Evolutionary conservation across 2,329 filamentous ascomycete species (phyloP).

Genomic region (Elsinoe batatas): DNA sequence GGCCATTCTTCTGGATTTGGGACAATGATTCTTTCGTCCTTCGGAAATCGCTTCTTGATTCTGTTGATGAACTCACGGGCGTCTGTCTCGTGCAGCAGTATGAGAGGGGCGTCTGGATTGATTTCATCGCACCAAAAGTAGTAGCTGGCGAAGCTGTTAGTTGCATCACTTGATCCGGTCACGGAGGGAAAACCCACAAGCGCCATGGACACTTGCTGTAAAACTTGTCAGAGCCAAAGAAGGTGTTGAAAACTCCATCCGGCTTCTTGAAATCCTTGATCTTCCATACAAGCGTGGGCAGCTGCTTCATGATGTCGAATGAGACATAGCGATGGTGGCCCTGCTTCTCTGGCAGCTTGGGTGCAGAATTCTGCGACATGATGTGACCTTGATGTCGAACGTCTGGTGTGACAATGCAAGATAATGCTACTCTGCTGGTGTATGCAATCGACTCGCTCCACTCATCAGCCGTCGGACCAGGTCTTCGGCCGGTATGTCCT

Average conservation of each 20-base stretch:
- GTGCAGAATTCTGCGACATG: background rate
- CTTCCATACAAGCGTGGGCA: constrained; percentile 4
- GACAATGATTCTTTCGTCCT: constrained; percentile 21
- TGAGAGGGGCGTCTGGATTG: constrained; percentile 40
- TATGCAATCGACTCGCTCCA: background rate
- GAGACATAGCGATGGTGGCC: constrained; percentile 7
- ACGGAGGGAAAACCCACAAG: constrained; percentile 48
- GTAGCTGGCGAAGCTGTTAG: constrained; percentile 17
- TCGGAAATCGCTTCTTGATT: constrained; percentile 50
- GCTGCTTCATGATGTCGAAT: constrained; percentile 4
- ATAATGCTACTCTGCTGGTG: too few relatives aligned
- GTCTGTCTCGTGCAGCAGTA: constrained; percentile 60
- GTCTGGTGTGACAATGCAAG: too few relatives aligned
- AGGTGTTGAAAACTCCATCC: constrained; percentile 19
- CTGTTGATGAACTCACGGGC: constrained; percentile 53
- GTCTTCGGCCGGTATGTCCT: background rate
- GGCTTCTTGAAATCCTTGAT: constrained; percentile 5
- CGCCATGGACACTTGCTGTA: constrained; percentile 56
- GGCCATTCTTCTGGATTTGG: constrained; percentile 24
- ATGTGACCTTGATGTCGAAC: background rate
- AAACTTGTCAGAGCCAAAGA: constrained; percentile 51
- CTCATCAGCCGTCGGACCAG: background rate
- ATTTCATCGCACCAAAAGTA: constrained; percentile 20
- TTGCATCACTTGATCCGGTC: constrained; percentile 12
- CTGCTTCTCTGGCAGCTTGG: background rate